Percentiles rank a stretch among this genome's conserved stretches.
Evolutionary conservation across 1,139 yeast species (phyloP).

Genomic region (Meyerozyma athensensis): DNA sequence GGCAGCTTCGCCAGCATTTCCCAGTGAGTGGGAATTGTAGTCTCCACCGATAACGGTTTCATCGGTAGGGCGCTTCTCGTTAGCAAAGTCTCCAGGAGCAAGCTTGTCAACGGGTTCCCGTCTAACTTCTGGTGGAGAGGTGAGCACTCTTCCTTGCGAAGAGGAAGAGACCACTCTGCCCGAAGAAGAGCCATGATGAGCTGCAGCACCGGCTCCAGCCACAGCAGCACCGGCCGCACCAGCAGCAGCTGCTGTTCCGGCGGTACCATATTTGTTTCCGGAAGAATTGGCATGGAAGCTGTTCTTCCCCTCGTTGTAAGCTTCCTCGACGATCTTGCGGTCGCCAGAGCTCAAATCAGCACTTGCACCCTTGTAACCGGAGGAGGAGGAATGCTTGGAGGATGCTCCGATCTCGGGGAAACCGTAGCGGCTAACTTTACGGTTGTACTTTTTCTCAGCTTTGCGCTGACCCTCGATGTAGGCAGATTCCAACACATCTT

Average conservation of each 20-base stretch:
- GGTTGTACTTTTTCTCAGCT: constrained; percentile 13
- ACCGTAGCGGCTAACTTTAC: constrained; percentile 5
- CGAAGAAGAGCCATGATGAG: constrained; percentile 28
- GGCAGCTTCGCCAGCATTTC: constrained; percentile 4
- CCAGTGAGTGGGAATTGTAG: constrained; percentile 5
- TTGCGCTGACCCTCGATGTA: constrained; percentile 22
- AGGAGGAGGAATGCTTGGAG: constrained; percentile 5
- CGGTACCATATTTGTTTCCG: constrained; percentile 3
- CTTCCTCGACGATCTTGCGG: background rate
- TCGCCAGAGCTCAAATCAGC: background rate
- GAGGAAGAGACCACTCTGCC: constrained; percentile 19
- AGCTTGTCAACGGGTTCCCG: constrained; percentile 26
- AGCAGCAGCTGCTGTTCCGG: constrained; percentile 5
- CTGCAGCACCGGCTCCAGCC: constrained; percentile 20
- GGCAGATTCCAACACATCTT: constrained; percentile 14
- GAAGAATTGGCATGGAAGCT: constrained; percentile 2
- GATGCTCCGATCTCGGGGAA: constrained; percentile 6
- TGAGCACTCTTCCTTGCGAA: constrained; percentile 28
- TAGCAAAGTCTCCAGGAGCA: constrained; percentile 31
- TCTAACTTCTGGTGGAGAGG: constrained; percentile 28
- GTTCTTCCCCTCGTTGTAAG: constrained; percentile 5
- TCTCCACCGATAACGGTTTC: constrained; percentile 14
- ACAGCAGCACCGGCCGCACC: constrained; percentile 7
- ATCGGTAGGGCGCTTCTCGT: constrained; percentile 28
- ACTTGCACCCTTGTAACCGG: constrained; percentile 1